Evolutionary conservation across 1,284 basidiomycete genomes (phyloP), one percentile per base, ranked within the genome.

Genomic region (Ustilago lituana): DNA sequence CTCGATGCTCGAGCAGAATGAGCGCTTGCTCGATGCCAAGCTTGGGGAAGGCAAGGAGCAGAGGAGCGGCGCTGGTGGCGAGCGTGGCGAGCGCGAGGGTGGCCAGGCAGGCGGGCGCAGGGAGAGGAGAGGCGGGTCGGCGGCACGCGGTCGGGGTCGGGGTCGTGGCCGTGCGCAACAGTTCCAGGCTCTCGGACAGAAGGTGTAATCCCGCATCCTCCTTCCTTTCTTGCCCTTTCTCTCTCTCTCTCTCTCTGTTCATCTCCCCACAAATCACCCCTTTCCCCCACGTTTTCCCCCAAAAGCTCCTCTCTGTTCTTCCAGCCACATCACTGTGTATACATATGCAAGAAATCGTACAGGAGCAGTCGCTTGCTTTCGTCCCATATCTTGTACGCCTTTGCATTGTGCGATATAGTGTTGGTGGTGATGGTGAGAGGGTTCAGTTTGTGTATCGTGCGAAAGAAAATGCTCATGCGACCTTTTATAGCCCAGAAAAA

Each of bases 1-100:
- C 39, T 85, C 87, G 31, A 86, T 98, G 87, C 89, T 95, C n/a
- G 95, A 98, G 81, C 90, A 92, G 81, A 98, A 94, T 82, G 94
- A 98, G 84, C 95, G 97, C 85, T 85, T 88, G n/a, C 85, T 98
- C 49, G 94, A 98, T 82, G 83, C 87, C 76, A 95, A 95, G 84
- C 87, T 95, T 68, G 92, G 92, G 27, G 78, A 80, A 41, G 67
- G 68, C 50, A 62, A 69, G 63, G 69, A 64, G 56, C 55, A 51
- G 29, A 59, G 56, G 35, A 64, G 62, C 17, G 63, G 62, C 35
- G 39, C 61, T 17, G 63, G 60, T 23, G 69, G 65, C 19, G 68
- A 74, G 41, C 23, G 67, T 3, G 56, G 56, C 17, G 73, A 66
- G 19, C 62, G 71, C 22, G 60, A 74, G n/a, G 66, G 69, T 33